phyloP scores from a whole-genome alignment of 202 grass and related monocot species.

The Schoenoplectus triqueter region DNA sequence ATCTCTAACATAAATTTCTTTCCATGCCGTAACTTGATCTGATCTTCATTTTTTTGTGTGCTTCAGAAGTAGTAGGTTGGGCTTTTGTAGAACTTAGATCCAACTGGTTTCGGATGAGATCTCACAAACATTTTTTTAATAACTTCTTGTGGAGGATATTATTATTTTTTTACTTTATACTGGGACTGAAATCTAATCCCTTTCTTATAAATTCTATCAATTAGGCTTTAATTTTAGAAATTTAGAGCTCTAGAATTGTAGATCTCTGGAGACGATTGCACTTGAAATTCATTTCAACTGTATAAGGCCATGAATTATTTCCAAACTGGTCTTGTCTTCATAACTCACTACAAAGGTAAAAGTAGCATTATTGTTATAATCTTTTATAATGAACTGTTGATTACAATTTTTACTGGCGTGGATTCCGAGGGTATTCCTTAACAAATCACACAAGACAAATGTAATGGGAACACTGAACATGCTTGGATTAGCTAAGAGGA shows the following conservation, averaged over 20 bases:
- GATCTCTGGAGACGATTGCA: neutral
- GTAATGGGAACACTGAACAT: slow-evolving; percentile 99
- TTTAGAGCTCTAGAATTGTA: slow-evolving; percentile 12
- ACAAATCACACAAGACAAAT: slow-evolving; percentile 85
- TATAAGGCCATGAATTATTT: neutral
- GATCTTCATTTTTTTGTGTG: neutral
- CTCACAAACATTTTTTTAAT: neutral
- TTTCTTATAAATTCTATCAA: slow-evolving; percentile 18
- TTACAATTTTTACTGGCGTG: neutral
- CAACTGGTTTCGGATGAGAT: neutral
- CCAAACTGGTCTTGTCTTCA: neutral
- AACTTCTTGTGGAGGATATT: neutral
- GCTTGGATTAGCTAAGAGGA: slow-evolving; percentile 94
- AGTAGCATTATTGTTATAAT: no score
- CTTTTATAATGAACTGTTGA: no score
- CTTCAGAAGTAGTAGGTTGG: no score
- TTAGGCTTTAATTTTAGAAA: neutral
- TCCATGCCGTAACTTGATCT: slow-evolving; percentile 15
- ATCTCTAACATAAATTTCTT: slow-evolving; percentile 14
- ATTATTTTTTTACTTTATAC: neutral
- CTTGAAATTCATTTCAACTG: neutral
- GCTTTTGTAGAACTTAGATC: neutral
- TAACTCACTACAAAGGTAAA: neutral
- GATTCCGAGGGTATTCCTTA: slow-evolving; percentile 49
- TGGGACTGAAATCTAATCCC: neutral